Base-by-base conservation (phyloP, 2,329 filamentous ascomycete species). In the Huntiella abstrusa region DNA sequence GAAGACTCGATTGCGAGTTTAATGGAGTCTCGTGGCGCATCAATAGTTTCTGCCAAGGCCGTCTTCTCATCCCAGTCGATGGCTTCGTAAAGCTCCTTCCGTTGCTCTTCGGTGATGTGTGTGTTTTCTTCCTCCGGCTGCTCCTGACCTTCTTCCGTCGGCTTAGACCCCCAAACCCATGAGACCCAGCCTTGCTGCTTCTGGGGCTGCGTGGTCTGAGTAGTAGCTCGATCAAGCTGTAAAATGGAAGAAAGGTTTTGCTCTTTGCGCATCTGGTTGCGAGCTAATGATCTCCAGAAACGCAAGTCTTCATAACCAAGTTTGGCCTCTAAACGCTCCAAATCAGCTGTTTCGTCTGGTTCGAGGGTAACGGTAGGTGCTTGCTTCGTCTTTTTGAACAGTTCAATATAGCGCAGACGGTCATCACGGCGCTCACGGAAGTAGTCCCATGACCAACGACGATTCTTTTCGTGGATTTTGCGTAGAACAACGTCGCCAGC, bases 11-110 rank as follows among this genome's bases (percentile, higher is more conserved):
- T 67, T 58, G 95, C 84, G 60, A 96, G 70, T 62, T 96, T 95
- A 56, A 98, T 71, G 7, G 85, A 85, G 54, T 99, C 91, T 46
- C 83, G 76, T 0, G 92, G 92, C 32, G 86, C 69, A 54, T 98
- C 91, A 3, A 99, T 79, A 37, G 82, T 80, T 53, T 94, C 86
- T 0, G 85, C 71, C 35, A 98, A 71, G 2, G 82, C 83, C 50
- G 87, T 79, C 66, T 95, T 96, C 62, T 99, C 91, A 52, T 98
- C 84, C 79, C 88, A 99, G 56, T 96, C 91, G 55, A 99, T 99
- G 43, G 85, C 92, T 54, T 92, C 81, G 60, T 96, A 98, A 7
- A 99, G 72, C 62, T 98, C 88, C 59, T 96, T 86, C 37, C 88
- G 80, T 59, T 99, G 87, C 60, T 96, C 80, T 51, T 98, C 91